phyloP scores from a whole-genome alignment of 495 filamentous ascomycete genomes.

The Daldinia concentrica region DNA sequence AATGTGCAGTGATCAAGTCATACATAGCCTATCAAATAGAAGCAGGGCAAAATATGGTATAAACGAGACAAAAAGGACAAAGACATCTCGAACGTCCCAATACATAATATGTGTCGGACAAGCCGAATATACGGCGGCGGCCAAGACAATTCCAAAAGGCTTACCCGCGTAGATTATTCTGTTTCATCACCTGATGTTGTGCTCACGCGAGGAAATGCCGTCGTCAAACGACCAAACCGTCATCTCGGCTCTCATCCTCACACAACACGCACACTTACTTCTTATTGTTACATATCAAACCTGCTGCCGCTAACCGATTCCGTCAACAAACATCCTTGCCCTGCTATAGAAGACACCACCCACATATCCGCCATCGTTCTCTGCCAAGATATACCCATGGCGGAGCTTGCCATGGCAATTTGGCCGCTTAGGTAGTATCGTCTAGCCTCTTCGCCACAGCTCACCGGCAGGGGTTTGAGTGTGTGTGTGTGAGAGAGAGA shows the following conservation, averaged over 20 bases:
- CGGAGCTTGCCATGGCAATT: constrained; percentile 31
- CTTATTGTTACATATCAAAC: constrained; percentile 9
- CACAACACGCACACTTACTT: not conserved
- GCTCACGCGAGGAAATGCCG: constrained; percentile 20
- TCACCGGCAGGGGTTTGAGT: constrained; percentile 26
- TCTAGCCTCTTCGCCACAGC: constrained; percentile 28
- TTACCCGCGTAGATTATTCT: not conserved
- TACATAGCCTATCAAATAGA: constrained; percentile 11
- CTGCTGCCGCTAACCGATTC: constrained; percentile 32
- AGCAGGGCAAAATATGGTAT: constrained; percentile 7
- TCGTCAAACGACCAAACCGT: constrained; percentile 19
- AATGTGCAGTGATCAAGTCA: not conserved
- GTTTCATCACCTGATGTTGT: constrained; percentile 24
- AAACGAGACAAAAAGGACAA: constrained; percentile 14
- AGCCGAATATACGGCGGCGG: constrained; percentile 12
- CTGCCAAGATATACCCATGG: constrained; percentile 29
- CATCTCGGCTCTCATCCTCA: constrained; percentile 7
- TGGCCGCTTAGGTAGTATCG: constrained; percentile 35
- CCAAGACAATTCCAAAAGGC: not conserved
- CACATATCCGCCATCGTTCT: constrained; percentile 18
- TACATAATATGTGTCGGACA: constrained; percentile 26
- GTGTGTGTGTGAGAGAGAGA: too few relatives aligned
- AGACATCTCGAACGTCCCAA: constrained; percentile 13
- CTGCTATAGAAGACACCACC: constrained; percentile 7
- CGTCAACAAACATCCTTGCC: constrained; percentile 35